phyloP scores from a whole-genome alignment of 2,329 filamentous ascomycete genomes.

The Coniochaeta sp. region DNA sequence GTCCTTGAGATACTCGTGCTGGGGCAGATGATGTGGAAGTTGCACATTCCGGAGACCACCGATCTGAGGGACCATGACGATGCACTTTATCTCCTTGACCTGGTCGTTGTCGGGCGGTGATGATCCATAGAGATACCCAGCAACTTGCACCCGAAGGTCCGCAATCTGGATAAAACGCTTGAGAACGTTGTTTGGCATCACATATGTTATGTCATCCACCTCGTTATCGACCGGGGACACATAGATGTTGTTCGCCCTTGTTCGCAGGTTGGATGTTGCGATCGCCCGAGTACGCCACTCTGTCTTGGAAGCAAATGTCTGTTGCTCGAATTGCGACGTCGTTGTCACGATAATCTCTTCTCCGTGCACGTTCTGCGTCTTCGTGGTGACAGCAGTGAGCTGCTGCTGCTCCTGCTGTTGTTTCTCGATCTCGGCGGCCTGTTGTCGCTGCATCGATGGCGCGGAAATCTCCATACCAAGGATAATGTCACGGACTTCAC shows the following conservation, averaged over 20 bases:
- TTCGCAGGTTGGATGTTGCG: slow-evolving; percentile 90
- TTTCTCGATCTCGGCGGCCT: slow-evolving; percentile 97
- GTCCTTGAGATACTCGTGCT: slow-evolving; percentile 80
- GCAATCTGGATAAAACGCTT: slow-evolving; percentile 98
- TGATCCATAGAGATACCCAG: slow-evolving; percentile 88
- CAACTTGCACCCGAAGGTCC: slow-evolving; percentile 92
- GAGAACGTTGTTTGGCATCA: slow-evolving; percentile 98
- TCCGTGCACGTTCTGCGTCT: slow-evolving; percentile 93
- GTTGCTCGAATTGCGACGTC: slow-evolving; percentile 95
- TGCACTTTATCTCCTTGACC: slow-evolving; percentile 93
- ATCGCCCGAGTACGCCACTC: slow-evolving; percentile 97
- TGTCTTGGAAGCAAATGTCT: slow-evolving; percentile 96
- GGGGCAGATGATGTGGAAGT: slow-evolving; percentile 79
- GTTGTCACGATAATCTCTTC: slow-evolving; percentile 98
- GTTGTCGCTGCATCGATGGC: slow-evolving; percentile 94
- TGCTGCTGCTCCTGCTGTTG: slow-evolving; percentile 96
- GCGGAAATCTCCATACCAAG: slow-evolving; percentile 99
- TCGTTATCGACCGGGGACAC: slow-evolving; percentile 93
- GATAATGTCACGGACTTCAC: slow-evolving; percentile 96
- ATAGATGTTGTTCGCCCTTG: slow-evolving; percentile 95
- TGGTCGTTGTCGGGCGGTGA: slow-evolving; percentile 92
- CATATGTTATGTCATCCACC: slow-evolving; percentile 86
- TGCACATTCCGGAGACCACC: slow-evolving; percentile 89
- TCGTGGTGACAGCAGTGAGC: slow-evolving; percentile 93
- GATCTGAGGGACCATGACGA: slow-evolving; percentile 96